phyloP scores from a whole-genome alignment of 2,329 filamentous ascomycete genomes.

The Trichophaea hybrida region DNA sequence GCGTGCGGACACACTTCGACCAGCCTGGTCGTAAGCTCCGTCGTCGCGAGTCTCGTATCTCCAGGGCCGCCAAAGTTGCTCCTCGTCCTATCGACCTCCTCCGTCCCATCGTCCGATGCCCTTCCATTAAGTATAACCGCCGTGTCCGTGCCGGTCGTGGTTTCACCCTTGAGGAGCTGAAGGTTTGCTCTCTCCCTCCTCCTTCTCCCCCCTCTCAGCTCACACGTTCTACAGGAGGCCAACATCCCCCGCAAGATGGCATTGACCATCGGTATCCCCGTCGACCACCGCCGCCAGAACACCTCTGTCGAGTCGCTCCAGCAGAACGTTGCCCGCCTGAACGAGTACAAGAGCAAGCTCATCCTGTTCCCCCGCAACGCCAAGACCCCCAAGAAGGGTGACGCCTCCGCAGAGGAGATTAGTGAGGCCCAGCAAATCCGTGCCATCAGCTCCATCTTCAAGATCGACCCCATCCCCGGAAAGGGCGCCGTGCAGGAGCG shows the following conservation, averaged over 20 bases:
- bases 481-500: constrained; percentile 34
- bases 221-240: constrained; percentile 51
- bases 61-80: constrained; percentile 89
- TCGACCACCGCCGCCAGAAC: constrained; percentile 95
- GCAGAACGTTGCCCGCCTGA: constrained; percentile 91
- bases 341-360: constrained; percentile 90
- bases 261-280: constrained; percentile 88
- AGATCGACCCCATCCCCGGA: constrained; percentile 46
- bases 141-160: constrained; percentile 90
- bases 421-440: constrained; percentile 50
- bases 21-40: constrained; percentile 96
- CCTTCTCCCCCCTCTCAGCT: background rate
- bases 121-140: constrained; percentile 98
- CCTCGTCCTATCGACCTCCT: constrained; percentile 96
- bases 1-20: constrained; percentile 98
- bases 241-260: constrained; percentile 89
- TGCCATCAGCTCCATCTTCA: constrained; percentile 47
- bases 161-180: constrained; percentile 94
- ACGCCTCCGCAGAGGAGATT: constrained; percentile 71
- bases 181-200: constrained; percentile 43
- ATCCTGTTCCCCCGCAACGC: constrained; percentile 95
- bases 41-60: constrained; percentile 77
- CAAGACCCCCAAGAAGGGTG: constrained; percentile 86
- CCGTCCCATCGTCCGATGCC: constrained; percentile 91
- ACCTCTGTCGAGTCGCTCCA: constrained; percentile 88